These are phyloP conservation scores for Penstemon eatonii DNA, from an alignment of 257 asterid species.

Conservation along the genomic window DNA sequence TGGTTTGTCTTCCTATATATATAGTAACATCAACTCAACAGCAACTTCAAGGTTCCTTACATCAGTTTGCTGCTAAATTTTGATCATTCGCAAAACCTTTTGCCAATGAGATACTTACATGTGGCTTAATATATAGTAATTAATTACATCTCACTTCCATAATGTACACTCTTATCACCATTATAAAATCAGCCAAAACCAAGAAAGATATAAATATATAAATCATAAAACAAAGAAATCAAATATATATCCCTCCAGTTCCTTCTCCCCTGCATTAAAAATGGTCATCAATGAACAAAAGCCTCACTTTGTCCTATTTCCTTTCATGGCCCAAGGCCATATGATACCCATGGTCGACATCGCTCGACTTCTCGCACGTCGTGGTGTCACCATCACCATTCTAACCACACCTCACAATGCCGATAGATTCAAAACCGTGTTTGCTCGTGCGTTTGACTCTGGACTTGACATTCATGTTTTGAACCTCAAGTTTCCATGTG, in stretches of 20 bases:
- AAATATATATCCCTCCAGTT: neutral
- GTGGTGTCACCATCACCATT: constrained; percentile 41
- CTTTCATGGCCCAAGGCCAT: constrained; percentile 70
- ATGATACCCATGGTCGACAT: constrained; percentile 59
- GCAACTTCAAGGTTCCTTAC: neutral
- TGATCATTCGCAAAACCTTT: neutral
- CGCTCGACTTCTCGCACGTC: constrained; percentile 46
- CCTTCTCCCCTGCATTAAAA: neutral
- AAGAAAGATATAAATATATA: neutral
- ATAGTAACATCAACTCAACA: too few relatives aligned
- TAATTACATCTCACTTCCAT: neutral
- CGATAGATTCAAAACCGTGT: constrained; percentile 31
- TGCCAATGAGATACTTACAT: neutral
- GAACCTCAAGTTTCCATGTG: constrained; percentile 34
- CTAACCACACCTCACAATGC: constrained; percentile 39
- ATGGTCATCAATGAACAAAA: constrained; percentile 22
- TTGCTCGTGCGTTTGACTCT: constrained; percentile 34
- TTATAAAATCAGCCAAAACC: neutral
- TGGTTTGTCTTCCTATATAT: too few relatives aligned
- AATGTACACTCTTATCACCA: constrained; percentile 21
- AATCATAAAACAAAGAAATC: too few relatives aligned
- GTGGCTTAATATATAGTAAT: too few relatives aligned
- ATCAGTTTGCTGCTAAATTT: neutral
- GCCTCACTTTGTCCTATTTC: constrained; percentile 55
- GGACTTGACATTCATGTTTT: constrained; percentile 33